Evolutionary conservation across 257 asterid species (phyloP).

Genomic region (Galeopsis tetrahit): DNA sequence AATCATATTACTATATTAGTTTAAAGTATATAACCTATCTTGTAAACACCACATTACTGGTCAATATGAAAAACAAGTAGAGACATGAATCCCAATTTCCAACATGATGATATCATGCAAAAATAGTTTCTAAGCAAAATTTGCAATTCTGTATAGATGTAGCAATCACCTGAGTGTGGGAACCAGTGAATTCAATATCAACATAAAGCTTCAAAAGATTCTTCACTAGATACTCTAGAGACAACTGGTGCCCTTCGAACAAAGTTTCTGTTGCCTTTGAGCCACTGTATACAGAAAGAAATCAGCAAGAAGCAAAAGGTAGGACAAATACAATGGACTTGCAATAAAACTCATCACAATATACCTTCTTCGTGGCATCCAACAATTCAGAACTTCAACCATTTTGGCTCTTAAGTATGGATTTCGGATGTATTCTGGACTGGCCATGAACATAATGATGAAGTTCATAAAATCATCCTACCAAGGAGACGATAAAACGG

Average conservation of each 20-base stretch:
- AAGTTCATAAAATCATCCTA: conserved; percentile 98
- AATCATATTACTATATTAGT: background rate
- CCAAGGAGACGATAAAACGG: conserved; percentile 27
- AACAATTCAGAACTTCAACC: conserved; percentile 98
- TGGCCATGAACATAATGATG: conserved; percentile 99
- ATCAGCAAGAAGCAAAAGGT: conserved; percentile 22
- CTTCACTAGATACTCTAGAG: conserved; percentile 87
- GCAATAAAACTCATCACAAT: conserved; percentile 15
- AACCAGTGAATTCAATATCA: conserved; percentile 97
- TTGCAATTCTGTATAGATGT: conserved; percentile 4
- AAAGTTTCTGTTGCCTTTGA: conserved; percentile 81
- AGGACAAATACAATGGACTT: conserved; percentile 3
- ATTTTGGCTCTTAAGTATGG: conserved; percentile 98
- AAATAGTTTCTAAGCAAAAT: background rate
- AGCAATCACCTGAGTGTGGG: conserved; percentile 91
- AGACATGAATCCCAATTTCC: background rate
- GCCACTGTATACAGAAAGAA: conserved; percentile 58
- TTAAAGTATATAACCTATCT: background rate
- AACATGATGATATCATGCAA: background rate
- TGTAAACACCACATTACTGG: background rate
- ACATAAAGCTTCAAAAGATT: conserved; percentile 93
- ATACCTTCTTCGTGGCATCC: conserved; percentile 98
- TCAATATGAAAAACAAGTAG: conserved; percentile 3
- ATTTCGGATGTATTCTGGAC: conserved; percentile 88
- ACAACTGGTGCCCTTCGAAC: conserved; percentile 89